Conservation (phyloP, 257 asterid species). For the Craterostigma plantagineum region DNA sequence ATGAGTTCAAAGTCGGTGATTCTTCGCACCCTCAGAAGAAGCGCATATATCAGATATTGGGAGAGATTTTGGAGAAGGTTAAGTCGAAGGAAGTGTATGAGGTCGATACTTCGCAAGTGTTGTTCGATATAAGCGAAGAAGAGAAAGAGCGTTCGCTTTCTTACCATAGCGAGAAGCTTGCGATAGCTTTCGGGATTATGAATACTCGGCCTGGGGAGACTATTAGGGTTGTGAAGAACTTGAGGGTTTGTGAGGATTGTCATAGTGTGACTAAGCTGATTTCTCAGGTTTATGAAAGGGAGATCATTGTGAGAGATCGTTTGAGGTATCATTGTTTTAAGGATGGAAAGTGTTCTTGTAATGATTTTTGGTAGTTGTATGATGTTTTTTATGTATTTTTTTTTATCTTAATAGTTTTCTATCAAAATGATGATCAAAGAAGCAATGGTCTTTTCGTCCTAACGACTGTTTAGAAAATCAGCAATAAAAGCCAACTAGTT, state of each 20-base stretch:
- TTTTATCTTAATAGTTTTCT: too few species aligned
- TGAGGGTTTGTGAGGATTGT: conserved; percentile 69
- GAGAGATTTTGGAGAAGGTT: conserved; percentile 27
- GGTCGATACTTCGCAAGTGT: conserved; percentile 40
- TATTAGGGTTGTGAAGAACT: conserved; percentile 53
- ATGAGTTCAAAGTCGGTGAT: conserved; percentile 43
- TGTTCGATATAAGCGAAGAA: conserved; percentile 39
- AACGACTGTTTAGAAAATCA: too few species aligned
- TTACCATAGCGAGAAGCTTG: conserved; percentile 73
- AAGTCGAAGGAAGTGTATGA: conserved; percentile 44
- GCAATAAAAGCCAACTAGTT: too few species aligned
- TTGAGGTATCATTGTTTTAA: conserved; percentile 60
- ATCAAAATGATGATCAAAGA: too few species aligned
- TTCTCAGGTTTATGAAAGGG: conserved; percentile 30
- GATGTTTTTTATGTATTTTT: too few species aligned
- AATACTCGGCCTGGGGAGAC: conserved; percentile 20
- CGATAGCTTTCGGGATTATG: conserved; percentile 58
- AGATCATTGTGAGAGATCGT: conserved; percentile 57
- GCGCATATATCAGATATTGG: conserved; percentile 30
- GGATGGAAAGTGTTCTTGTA: conserved; percentile 66
- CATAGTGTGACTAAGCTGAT: conserved; percentile 47
- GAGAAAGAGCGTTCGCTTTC: conserved; percentile 40
- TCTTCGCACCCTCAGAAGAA: conserved; percentile 40
- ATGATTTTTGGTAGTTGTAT: conserved; percentile 55
- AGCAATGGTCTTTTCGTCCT: too few species aligned